Conservation (phyloP, 345 rosid species). For the Alliaria petiolata region DNA sequence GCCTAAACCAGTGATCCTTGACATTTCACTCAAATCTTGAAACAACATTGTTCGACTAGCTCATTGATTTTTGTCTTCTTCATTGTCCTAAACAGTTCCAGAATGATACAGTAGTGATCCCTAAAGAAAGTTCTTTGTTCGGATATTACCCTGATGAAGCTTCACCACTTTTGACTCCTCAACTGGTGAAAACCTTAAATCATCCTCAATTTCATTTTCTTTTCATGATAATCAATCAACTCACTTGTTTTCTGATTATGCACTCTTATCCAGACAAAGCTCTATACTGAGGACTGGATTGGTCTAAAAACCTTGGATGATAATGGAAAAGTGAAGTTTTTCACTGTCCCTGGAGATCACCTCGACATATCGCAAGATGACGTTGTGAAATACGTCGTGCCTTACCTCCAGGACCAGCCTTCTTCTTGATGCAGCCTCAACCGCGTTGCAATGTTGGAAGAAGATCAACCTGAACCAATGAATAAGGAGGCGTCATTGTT, state of each 20-base stretch:
- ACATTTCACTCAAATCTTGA: background rate
- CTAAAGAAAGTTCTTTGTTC: conserved; percentile 87
- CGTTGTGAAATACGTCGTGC: conserved; percentile 53
- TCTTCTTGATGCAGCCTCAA: background rate
- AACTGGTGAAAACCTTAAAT: conserved; percentile 60
- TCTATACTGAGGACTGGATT: conserved; percentile 88
- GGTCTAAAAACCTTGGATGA: conserved; percentile 63
- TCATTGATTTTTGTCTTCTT: background rate
- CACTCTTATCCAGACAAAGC: conserved; percentile 51
- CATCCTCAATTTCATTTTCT: background rate
- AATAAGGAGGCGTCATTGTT: no score
- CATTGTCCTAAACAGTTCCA: conserved; percentile 51
- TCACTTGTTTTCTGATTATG: background rate
- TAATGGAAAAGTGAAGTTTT: conserved; percentile 65
- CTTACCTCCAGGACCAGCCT: conserved; percentile 41
- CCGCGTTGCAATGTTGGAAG: no score
- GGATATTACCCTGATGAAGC: conserved; percentile 87
- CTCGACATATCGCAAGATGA: conserved; percentile 54
- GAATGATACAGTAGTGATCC: no score
- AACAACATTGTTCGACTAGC: background rate
- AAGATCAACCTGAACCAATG: no score
- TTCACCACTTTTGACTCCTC: conserved; percentile 53
- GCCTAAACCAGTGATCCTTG: background rate
- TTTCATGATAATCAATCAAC: background rate
- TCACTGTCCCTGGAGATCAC: conserved; percentile 71